Evolutionary conservation across 257 asterid species (phyloP).

Genomic region (Rauvolfia tetraphylla): DNA sequence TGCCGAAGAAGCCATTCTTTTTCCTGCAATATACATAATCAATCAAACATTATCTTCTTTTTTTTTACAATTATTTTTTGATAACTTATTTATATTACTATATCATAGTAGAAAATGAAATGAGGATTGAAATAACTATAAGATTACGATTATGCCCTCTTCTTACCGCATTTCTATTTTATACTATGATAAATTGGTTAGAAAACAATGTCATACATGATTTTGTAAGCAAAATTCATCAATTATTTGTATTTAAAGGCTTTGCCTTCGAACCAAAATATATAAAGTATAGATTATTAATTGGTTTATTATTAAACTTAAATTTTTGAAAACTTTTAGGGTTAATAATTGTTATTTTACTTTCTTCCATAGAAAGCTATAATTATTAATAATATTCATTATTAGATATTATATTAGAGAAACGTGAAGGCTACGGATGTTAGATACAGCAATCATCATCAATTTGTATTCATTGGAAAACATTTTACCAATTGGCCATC

Average conservation of each 20-base stretch:
- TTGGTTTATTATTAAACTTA: too few species aligned
- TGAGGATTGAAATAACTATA: too few species aligned
- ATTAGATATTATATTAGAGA: neutral
- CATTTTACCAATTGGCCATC: neutral
- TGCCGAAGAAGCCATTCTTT: neutral
- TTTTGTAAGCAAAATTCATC: too few species aligned
- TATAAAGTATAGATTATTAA: too few species aligned
- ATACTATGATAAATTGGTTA: too few species aligned
- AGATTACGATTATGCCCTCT: too few species aligned
- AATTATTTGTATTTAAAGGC: neutral
- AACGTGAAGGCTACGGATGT: neutral
- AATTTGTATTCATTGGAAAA: neutral
- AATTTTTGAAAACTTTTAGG: too few species aligned
- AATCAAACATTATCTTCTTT: neutral
- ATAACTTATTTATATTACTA: neutral
- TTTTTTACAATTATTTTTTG: neutral
- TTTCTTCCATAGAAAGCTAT: neutral
- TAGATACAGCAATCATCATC: neutral
- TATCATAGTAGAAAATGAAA: too few species aligned
- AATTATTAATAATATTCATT: neutral
- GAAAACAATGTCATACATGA: neutral
- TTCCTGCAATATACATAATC: neutral
- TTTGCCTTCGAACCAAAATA: neutral
- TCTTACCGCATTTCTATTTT: too few species aligned
- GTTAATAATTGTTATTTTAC: neutral